Evolutionary conservation across 2,329 filamentous ascomycete species (phyloP), one percentile per base, ranked within the genome.

Genomic region (Sporothrix dimorphospora): DNA sequence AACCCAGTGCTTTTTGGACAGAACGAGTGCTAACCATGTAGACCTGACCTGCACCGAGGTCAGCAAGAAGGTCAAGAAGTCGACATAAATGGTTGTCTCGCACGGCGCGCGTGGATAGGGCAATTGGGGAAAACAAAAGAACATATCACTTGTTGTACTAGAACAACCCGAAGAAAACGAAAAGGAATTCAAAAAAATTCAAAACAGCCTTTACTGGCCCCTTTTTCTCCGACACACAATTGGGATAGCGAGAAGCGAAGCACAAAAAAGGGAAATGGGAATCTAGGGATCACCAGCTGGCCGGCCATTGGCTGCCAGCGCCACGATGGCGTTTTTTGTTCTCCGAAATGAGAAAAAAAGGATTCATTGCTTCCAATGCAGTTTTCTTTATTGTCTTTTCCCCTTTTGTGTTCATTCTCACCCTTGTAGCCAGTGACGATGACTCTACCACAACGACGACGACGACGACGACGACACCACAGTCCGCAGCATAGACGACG

Each of bases 1-100:
- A n/a, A n/a, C n/a, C n/a, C n/a, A n/a, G n/a, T n/a, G n/a, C n/a
- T n/a, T n/a, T n/a, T n/a, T n/a, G n/a, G n/a, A n/a, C n/a, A 21
- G 7, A 16, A n/a, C 3, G 27, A 51, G 4, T 19, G n/a, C 71
- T 69, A 70, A 72, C 71, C 51, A 16, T 6, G 14, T 75, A 88
- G 85, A 82, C 80, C 81, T 88, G 81, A 81, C 82, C 77, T 85
- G 87, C 80, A 84, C 84, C 80, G 85, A 87, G 78, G 85, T 87
- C 76, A 82, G 82, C 79, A 87, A 86, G 83, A 87, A 89, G 84
- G 89, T 94, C 83, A 84, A 83, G 81, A 82, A 83, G 81, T 82
- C 83, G 69, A 78, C 81, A 78, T 83, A 80, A 79, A 74, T 65
- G 80, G 77, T 77, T 38, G 47, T 27, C 59, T 21, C 38, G 21